A percentile compares a stretch with the other conserved stretches of the same genome.
Conservation (phyloP, 2,329 filamentous ascomycete species). For the Raffaelea albimanens region DNA sequence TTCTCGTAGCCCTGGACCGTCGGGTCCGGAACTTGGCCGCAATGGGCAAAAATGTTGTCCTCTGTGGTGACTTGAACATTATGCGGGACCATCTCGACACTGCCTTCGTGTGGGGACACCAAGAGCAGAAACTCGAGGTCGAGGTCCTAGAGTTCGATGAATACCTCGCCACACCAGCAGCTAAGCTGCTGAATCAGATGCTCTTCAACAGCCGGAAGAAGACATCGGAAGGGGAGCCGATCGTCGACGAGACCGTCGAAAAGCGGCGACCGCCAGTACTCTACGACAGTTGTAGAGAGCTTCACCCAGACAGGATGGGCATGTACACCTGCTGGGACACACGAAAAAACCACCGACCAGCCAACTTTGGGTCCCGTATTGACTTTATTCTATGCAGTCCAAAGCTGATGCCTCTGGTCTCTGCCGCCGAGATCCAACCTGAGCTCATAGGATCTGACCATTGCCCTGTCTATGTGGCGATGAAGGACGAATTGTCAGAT, state of each 20-base stretch:
- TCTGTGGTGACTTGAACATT: conserved; percentile 87
- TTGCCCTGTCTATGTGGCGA: conserved; percentile 77
- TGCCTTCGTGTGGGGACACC: conserved; percentile 46
- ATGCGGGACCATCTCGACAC: conserved; percentile 60
- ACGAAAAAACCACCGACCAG: conserved; percentile 88
- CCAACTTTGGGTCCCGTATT: conserved; percentile 86
- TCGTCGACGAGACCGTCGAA: conserved; percentile 15
- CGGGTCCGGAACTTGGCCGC: conserved; percentile 75
- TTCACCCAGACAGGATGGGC: conserved; percentile 67
- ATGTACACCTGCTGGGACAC: conserved; percentile 99
- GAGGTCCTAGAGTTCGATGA: conserved; percentile 54
- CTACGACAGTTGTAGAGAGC: conserved; percentile 75
- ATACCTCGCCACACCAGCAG: conserved; percentile 62
- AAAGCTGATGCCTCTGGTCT: conserved; percentile 61
- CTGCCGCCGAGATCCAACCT: conserved; percentile 75
- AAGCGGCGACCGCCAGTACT: conserved; percentile 44
- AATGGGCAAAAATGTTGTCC: conserved; percentile 73
- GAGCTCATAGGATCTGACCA: conserved; percentile 93
- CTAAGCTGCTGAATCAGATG: conserved; percentile 79
- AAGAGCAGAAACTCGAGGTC: conserved; percentile 57
- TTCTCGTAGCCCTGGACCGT: conserved; percentile 69
- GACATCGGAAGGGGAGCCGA: conserved; percentile 61
- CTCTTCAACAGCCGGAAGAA: conserved; percentile 55
- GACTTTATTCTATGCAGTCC: conserved; percentile 85
- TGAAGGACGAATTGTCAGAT: conserved; percentile 53